Conservation (phyloP, 1,139 yeast species). For the Suhomyces choctaworum region DNA sequence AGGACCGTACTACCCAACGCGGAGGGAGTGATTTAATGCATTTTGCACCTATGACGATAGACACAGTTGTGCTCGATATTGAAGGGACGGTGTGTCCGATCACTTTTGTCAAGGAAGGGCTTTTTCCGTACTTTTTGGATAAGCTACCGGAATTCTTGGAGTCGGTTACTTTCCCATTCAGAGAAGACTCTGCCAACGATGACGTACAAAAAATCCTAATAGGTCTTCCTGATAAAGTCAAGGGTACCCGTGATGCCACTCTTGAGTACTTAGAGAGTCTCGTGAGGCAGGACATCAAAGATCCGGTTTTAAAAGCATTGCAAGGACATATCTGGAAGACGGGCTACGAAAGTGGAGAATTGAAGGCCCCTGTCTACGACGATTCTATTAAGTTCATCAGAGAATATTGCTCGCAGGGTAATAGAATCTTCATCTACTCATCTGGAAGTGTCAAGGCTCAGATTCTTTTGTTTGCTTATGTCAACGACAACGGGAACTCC, state of each 20-base stretch:
- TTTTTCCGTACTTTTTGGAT: slow-evolving; percentile 55
- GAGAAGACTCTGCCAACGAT: slow-evolving; percentile 5
- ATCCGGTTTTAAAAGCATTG: slow-evolving; percentile 69
- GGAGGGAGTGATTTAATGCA: no score
- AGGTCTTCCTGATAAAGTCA: slow-evolving; percentile 45
- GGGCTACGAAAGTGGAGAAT: slow-evolving; percentile 74
- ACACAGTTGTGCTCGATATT: slow-evolving; percentile 48
- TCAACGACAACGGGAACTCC: slow-evolving; percentile 32
- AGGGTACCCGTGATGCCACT: slow-evolving; percentile 27
- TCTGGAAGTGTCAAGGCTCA: slow-evolving; percentile 93
- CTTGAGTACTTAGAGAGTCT: slow-evolving; percentile 52
- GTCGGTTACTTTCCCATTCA: slow-evolving; percentile 39
- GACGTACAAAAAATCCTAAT: slow-evolving; percentile 28
- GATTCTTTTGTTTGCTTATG: slow-evolving; percentile 69
- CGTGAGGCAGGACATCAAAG: slow-evolving; percentile 72
- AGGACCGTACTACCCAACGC: no score
- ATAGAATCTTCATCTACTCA: slow-evolving; percentile 70
- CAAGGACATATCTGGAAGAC: slow-evolving; percentile 84
- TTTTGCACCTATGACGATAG: slow-evolving; percentile 7
- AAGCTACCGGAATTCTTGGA: slow-evolving; percentile 41
- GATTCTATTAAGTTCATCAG: slow-evolving; percentile 69
- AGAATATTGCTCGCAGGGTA: slow-evolving; percentile 25
- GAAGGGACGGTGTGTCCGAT: slow-evolving; percentile 95
- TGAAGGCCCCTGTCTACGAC: slow-evolving; percentile 71
- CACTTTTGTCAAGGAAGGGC: slow-evolving; percentile 73